Percentiles rank a stretch among this genome's conserved stretches.
These are phyloP conservation scores for Fusarium coffeatum DNA, from an alignment of 2,329 filamentous ascomycete genomes.

Conservation along the genomic window DNA sequence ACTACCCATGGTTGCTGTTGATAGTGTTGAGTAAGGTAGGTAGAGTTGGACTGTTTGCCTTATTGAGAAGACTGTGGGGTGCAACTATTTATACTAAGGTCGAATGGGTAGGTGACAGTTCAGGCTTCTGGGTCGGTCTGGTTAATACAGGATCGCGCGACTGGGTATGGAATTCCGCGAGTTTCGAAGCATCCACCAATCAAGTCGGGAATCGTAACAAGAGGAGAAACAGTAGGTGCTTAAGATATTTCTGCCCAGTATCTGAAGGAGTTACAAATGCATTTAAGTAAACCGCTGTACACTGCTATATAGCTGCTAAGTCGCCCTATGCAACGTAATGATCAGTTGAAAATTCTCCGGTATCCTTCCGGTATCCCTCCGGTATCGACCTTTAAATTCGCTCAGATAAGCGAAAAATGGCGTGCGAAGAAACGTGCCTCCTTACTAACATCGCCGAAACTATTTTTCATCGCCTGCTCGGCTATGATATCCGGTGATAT, in stretches of 20 bases:
- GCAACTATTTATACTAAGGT: slow-evolving; percentile 18
- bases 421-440: slow-evolving; percentile 3
- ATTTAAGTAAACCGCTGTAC: slow-evolving; percentile 4
- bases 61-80: neutral
- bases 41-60: neutral
- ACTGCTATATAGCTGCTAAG: neutral
- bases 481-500: neutral
- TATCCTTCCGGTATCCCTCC: neutral
- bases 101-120: neutral
- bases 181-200: neutral
- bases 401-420: slow-evolving; percentile 19
- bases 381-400: neutral
- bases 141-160: slow-evolving; percentile 7
- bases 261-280: neutral
- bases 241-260: neutral
- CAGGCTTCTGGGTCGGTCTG: neutral
- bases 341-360: neutral
- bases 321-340: neutral
- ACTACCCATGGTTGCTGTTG: slow-evolving; percentile 27
- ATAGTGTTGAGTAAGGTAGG: neutral
- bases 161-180: slow-evolving; percentile 7
- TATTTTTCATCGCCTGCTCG: slow-evolving; percentile 1
- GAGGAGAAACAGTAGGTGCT: neutral
- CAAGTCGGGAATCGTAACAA: neutral
- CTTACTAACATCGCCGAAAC: neutral